Evolutionary conservation across 805 yeast species (phyloP).

Genomic region (Ogataea thermomethanolica): DNA sequence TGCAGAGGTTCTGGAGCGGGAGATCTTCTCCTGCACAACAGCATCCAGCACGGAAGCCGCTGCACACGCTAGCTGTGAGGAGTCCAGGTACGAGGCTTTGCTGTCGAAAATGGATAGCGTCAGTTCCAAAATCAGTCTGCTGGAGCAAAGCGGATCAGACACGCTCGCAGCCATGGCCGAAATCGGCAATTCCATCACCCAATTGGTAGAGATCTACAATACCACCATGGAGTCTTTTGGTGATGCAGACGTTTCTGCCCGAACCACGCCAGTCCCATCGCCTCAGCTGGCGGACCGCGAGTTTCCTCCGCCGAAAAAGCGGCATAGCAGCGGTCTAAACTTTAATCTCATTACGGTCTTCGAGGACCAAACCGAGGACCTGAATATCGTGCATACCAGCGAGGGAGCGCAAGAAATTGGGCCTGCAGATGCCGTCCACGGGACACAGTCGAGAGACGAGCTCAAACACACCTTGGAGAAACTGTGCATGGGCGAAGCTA

Average conservation of each 20-base stretch:
- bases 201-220: constrained; percentile 16
- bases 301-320: constrained; percentile 11
- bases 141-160: constrained; percentile 21
- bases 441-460: constrained; percentile 17
- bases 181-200: constrained; percentile 13
- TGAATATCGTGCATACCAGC: constrained; percentile 15
- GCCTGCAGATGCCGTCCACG: constrained; percentile 8
- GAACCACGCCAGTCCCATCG: constrained; percentile 5
- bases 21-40: constrained; percentile 11
- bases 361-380: constrained; percentile 12
- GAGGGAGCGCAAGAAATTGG: constrained; percentile 14
- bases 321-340: constrained; percentile 31
- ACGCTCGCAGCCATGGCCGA: constrained; percentile 11
- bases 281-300: constrained; percentile 10
- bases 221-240: not conserved
- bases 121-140: constrained; percentile 9
- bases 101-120: constrained; percentile 17
- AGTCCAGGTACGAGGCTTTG: constrained; percentile 9
- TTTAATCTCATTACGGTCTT: constrained; percentile 26
- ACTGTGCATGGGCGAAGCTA: constrained; percentile 12
- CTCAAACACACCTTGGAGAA: constrained; percentile 18
- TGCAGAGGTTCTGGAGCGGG: constrained; percentile 12
- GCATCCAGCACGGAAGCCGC: too few relatives aligned
- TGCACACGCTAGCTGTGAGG: not conserved
- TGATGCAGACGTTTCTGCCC: not conserved